These are phyloP conservation scores for Globisporangium uncinulatum DNA, from an alignment of 352 stramenopile species.

Conservation along the genomic window DNA sequence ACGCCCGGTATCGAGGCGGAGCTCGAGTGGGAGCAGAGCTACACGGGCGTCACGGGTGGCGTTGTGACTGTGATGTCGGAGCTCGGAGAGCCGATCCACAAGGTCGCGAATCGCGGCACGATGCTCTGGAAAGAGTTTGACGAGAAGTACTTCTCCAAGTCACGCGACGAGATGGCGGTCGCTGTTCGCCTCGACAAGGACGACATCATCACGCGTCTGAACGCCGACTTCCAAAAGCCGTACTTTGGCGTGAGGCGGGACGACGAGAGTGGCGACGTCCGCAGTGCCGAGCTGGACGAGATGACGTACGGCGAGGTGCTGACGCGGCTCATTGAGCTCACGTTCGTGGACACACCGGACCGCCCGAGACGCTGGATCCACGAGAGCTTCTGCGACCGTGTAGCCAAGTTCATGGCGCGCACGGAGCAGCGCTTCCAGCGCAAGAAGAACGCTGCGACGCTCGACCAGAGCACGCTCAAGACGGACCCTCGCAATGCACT, in stretches of 20 bases:
- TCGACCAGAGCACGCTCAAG: conserved; percentile 39
- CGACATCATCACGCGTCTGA: conserved; percentile 70
- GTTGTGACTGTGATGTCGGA: conserved; percentile 83
- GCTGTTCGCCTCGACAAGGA: conserved; percentile 74
- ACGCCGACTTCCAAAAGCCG: conserved; percentile 86
- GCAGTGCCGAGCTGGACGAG: conserved; percentile 59
- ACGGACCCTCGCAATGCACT: conserved; percentile 38
- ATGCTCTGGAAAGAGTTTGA: conserved; percentile 83
- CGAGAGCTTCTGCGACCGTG: conserved; percentile 49
- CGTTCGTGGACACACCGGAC: conserved; percentile 51
- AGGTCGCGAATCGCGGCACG: conserved; percentile 72
- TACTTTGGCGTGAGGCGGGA: conserved; percentile 66
- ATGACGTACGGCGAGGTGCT: conserved; percentile 86
- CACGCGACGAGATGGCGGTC: conserved; percentile 60
- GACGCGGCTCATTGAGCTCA: conserved; percentile 67
- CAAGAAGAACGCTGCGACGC: conserved; percentile 7
- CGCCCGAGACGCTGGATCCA: conserved; percentile 75
- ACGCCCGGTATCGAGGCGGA: conserved; percentile 63
- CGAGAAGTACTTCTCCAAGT: conserved; percentile 79
- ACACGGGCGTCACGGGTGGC: conserved; percentile 57
- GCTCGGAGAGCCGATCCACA: conserved; percentile 83
- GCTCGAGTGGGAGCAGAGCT: conserved; percentile 50
- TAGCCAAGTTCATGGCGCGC: conserved; percentile 66
- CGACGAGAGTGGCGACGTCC: conserved; percentile 25
- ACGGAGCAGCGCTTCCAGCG: conserved; percentile 63